Evolutionary conservation across 768 basidiomycete species (phyloP).

Genomic region (Kwoniella europaea): DNA sequence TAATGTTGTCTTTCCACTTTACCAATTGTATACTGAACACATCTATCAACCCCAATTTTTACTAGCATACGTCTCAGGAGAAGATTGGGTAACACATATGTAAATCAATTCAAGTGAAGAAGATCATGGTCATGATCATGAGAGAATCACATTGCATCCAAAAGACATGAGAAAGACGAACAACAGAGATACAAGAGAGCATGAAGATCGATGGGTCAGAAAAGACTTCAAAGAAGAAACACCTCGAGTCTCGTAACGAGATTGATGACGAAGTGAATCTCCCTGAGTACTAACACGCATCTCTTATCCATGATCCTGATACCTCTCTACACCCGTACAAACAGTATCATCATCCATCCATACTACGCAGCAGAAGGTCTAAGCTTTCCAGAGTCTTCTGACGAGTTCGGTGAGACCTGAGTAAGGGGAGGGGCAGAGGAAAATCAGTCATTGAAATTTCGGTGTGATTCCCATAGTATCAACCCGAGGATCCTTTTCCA

Average conservation of each 20-base stretch:
- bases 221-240: not conserved
- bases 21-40: not conserved
- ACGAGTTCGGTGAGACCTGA: conserved; percentile 85
- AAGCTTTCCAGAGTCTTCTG: conserved; percentile 81
- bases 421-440: not conserved
- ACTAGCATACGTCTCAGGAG: too few relatives aligned
- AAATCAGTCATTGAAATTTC: too few relatives aligned
- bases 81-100: not conserved
- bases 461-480: too few relatives aligned
- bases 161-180: conserved; percentile 4
- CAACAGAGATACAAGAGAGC: not conserved
- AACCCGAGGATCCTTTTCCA: too few relatives aligned
- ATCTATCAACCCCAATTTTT: not conserved
- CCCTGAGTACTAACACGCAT: not conserved
- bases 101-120: not conserved
- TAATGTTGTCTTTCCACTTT: conserved; percentile 7
- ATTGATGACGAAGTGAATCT: not conserved
- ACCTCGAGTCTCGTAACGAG: not conserved
- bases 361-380: conserved; percentile 27
- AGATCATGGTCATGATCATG: not conserved
- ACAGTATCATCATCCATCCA: not conserved
- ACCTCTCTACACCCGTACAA: not conserved
- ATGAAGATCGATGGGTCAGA: not conserved
- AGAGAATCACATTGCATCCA: conserved; percentile 11
- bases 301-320: not conserved